These are phyloP conservation scores for Talaromyces pinophilus DNA, from an alignment of 2,329 filamentous ascomycete species.

Conservation along the genomic window DNA sequence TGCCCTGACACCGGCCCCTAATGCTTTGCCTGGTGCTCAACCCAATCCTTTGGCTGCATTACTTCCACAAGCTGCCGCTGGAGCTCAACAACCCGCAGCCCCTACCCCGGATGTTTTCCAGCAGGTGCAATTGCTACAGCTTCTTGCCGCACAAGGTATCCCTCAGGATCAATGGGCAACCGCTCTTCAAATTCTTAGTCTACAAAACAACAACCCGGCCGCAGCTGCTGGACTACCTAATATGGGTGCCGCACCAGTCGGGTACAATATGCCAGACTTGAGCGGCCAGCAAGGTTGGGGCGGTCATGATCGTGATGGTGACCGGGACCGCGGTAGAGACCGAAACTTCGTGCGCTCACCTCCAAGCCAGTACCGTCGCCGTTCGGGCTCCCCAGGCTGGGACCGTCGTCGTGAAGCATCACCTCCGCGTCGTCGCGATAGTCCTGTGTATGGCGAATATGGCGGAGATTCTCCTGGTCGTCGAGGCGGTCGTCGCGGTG, in stretches of 20 bases:
- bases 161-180: slow-evolving; percentile 73
- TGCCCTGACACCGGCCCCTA: slow-evolving; percentile 43
- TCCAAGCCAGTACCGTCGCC: slow-evolving; percentile 61
- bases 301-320: slow-evolving; percentile 45
- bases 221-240: slow-evolving; percentile 34
- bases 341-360: slow-evolving; percentile 65
- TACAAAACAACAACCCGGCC: slow-evolving; percentile 35
- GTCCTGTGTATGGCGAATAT: slow-evolving; percentile 72
- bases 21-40: slow-evolving; percentile 43
- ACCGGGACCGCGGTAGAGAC: slow-evolving; percentile 65
- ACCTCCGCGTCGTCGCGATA: slow-evolving; percentile 63
- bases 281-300: slow-evolving; percentile 33
- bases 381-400: slow-evolving; percentile 77
- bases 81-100: slow-evolving; percentile 31
- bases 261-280: slow-evolving; percentile 31
- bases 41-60: slow-evolving; percentile 45
- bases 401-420: slow-evolving; percentile 69
- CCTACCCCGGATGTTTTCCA: slow-evolving; percentile 57
- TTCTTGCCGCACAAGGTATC: slow-evolving; percentile 72
- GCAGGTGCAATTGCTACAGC: slow-evolving; percentile 73
- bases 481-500: slow-evolving; percentile 56
- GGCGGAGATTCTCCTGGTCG: slow-evolving; percentile 67
- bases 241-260: slow-evolving; percentile 38
- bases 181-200: slow-evolving; percentile 54
- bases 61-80: slow-evolving; percentile 41